phyloP scores from a whole-genome alignment of 2,329 filamentous ascomycete genomes.

The Sordariomycetes sp. region DNA sequence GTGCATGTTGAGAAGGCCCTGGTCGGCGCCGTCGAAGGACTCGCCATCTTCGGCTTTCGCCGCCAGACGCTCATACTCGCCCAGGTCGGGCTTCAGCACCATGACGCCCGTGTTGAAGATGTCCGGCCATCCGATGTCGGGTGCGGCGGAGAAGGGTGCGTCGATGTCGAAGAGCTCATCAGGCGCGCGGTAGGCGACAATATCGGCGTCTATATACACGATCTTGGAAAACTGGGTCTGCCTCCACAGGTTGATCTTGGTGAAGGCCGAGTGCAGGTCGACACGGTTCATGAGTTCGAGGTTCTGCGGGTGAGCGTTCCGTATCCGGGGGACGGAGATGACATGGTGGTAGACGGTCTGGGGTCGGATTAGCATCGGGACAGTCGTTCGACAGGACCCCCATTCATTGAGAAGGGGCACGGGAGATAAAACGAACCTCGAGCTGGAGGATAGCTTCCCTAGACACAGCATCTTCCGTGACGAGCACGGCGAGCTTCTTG shows the following conservation, averaged over 20 bases:
- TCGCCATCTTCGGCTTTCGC: slow-evolving; percentile 78
- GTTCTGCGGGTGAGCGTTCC: slow-evolving; percentile 68
- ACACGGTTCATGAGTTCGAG: slow-evolving; percentile 84
- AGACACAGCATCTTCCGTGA: slow-evolving; percentile 72
- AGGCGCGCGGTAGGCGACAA: slow-evolving; percentile 80
- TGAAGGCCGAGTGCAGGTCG: slow-evolving; percentile 87
- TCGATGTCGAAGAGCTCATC: slow-evolving; percentile 77
- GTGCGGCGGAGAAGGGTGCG: slow-evolving; percentile 58
- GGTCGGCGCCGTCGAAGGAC: slow-evolving; percentile 95
- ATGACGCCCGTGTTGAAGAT: slow-evolving; percentile 97
- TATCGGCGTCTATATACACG: slow-evolving; percentile 89
- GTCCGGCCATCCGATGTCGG: slow-evolving; percentile 97
- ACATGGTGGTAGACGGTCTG: slow-evolving; percentile 81
- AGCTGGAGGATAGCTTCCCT: slow-evolving; percentile 68
- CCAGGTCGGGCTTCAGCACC: slow-evolving; percentile 77
- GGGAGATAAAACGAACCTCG: slow-evolving; percentile 39
- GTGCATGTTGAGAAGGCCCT: slow-evolving; percentile 91
- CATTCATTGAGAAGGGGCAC: neutral
- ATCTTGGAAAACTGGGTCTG: slow-evolving; percentile 84
- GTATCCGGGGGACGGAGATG: slow-evolving; percentile 71
- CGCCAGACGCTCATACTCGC: slow-evolving; percentile 75
- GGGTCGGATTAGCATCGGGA: neutral
- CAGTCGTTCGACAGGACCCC: neutral
- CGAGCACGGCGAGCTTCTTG: slow-evolving; percentile 76
- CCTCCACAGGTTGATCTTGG: slow-evolving; percentile 92